These are phyloP conservation scores for Wakefieldia striispora DNA, from an alignment of 768 basidiomycete genomes.

Conservation along the genomic window DNA sequence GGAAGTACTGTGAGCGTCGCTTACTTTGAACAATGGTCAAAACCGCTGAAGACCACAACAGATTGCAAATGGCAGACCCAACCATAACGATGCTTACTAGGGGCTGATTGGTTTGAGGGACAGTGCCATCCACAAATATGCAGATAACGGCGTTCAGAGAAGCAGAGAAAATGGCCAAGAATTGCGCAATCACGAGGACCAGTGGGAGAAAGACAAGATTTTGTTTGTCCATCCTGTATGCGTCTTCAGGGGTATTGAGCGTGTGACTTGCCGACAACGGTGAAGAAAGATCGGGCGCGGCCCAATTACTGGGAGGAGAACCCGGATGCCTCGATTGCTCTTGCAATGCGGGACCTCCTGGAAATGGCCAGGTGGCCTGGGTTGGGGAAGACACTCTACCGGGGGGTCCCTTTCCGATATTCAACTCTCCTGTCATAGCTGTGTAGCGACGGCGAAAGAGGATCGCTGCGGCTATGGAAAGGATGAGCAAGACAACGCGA, in stretches of 20 bases:
- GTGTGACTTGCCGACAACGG: conserved; percentile 2
- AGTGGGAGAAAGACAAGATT: conserved; percentile 4
- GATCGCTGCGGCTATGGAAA: conserved; percentile 12
- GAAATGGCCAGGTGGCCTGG: conserved; percentile 32
- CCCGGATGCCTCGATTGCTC: not conserved
- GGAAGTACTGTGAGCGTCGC: not conserved
- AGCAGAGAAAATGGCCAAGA: conserved; percentile 24
- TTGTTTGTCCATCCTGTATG: not conserved
- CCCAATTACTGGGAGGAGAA: not conserved
- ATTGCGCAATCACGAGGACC: conserved; percentile 19
- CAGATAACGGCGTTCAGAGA: conserved; percentile 17
- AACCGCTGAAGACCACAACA: conserved; percentile 24
- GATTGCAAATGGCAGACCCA: conserved; percentile 16
- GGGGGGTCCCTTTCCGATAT: conserved; percentile 15
- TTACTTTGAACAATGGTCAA: conserved; percentile 24
- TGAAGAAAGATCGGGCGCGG: not conserved
- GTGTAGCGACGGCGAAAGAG: conserved; percentile 3
- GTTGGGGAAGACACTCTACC: conserved; percentile 31
- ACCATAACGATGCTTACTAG: conserved; percentile 12
- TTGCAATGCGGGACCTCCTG: conserved; percentile 26
- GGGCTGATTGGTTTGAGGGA: not conserved
- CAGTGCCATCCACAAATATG: conserved; percentile 3
- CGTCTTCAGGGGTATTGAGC: not conserved
- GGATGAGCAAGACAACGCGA: conserved; percentile 17
- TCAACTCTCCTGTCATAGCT: not conserved